Conservation (phyloP, 768 basidiomycete species). For the Termitomyces bulborhizus region DNA sequence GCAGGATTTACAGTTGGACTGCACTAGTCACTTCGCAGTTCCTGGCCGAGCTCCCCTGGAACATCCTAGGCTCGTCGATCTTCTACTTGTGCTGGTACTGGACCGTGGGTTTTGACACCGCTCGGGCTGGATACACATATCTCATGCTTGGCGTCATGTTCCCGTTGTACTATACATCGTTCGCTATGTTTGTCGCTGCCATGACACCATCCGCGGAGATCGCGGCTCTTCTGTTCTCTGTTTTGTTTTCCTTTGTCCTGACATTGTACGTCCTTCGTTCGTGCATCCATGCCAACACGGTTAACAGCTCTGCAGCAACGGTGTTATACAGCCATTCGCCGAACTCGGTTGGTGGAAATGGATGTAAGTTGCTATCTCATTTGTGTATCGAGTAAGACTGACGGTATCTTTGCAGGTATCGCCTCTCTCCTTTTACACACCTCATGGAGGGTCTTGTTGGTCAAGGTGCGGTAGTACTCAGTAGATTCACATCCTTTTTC, state of each 20-base stretch:
- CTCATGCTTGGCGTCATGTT: conserved; percentile 50
- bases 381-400: background rate
- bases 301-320: conserved; percentile 33
- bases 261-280: conserved; percentile 41
- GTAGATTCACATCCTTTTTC: conserved; percentile 22
- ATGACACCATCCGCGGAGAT: conserved; percentile 57
- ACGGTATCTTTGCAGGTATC: conserved; percentile 19
- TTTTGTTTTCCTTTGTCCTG: conserved; percentile 56
- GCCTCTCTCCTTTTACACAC: conserved; percentile 45
- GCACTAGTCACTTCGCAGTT: conserved; percentile 52
- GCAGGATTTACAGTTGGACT: conserved; percentile 61
- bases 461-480: conserved; percentile 28
- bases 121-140: conserved; percentile 54
- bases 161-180: conserved; percentile 59
- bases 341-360: conserved; percentile 66
- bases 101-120: conserved; percentile 55
- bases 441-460: conserved; percentile 44
- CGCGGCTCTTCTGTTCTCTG: conserved; percentile 50
- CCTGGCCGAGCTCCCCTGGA: conserved; percentile 58
- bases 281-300: conserved; percentile 3
- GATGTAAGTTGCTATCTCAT: conserved; percentile 41
- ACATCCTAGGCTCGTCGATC: conserved; percentile 50
- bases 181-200: conserved; percentile 55
- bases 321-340: conserved; percentile 60
- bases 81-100: conserved; percentile 73